Evolutionary conservation across 768 basidiomycete genomes (phyloP), one percentile per base, ranked within the genome.

Genomic region (Serendipita sp.): DNA sequence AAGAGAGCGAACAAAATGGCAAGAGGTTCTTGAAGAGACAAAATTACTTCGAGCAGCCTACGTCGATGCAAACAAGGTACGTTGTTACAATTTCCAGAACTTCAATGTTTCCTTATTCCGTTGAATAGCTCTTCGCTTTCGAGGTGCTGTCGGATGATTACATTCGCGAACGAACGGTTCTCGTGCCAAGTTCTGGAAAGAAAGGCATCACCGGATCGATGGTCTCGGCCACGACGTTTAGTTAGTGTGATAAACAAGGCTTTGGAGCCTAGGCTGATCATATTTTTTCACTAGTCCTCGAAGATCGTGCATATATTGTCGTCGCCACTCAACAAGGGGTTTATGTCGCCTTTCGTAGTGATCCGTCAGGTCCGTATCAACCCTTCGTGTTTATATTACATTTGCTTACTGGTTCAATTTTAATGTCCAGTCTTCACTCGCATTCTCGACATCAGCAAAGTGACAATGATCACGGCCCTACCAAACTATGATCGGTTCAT

Each of bases 1-100:
- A 48, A 68, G 73, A 1, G 65, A 77, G 63, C 75, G 90, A 62
- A 77, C 77, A 68, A 81, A 79, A 66, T 92, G 90, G 90, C 63
- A 79, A 20, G 75, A 75, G 13, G 76, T 75, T 13, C 74, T 92
- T 20, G 74, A 79, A 2, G 79, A 89, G 65, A 79, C 86, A 4
- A 75, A 87, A 30, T 82, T 75, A 1, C 74, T 91, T 4, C 76
- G 86, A 66, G 78, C 78, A 66, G 84, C 77, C 5, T 73, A 82
- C 56, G 81, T 82, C 65, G 90, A 90, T 44, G 78, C 77, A 17
- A 90, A 87, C 67, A 83, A 82, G 83, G 90, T 88, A 65, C 26
- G 75, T 38, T 14, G 68, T 58, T 3, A 11, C 30, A 16, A 14
- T 44, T 64, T 24, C n/a, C 31, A 2, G n/a, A n/a, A n/a, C 60